Conservation (phyloP, 2,329 filamentous ascomycete species). For the Pestalotiopsis sp. region DNA sequence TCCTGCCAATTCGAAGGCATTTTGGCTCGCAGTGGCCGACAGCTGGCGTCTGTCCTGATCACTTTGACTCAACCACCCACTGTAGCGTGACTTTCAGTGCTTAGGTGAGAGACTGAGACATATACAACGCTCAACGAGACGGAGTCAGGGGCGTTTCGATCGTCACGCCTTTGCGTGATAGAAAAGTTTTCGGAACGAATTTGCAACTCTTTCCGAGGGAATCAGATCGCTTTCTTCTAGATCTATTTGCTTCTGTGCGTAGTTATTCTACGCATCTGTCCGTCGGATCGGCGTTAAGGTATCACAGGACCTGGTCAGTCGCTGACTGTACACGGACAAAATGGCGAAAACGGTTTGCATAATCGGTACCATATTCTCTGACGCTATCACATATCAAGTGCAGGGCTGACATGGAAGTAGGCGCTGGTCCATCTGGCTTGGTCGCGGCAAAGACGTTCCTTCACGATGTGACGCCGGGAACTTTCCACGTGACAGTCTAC, state of each 20-base stretch:
- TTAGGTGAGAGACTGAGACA: neutral
- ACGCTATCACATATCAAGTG: neutral
- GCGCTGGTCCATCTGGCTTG: conserved; percentile 70
- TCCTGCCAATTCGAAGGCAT: neutral
- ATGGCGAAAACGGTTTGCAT: conserved; percentile 56
- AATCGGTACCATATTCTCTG: conserved; percentile 39
- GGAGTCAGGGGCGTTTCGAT: neutral
- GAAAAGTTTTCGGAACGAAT: neutral
- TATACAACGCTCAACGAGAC: neutral
- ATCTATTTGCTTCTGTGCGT: neutral
- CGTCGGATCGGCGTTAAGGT: neutral
- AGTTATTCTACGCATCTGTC: neutral
- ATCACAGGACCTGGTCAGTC: neutral
- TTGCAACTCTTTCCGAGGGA: neutral
- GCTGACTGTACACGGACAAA: conserved; percentile 11
- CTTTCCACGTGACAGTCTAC: conserved; percentile 71
- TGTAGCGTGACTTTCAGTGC: neutral
- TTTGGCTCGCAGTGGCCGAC: neutral
- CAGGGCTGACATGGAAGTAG: conserved; percentile 38
- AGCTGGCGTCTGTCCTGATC: neutral
- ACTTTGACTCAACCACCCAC: neutral
- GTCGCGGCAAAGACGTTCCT: conserved; percentile 75
- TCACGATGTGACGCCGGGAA: conserved; percentile 53
- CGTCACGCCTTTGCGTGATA: neutral
- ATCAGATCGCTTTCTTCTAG: neutral